Conservation (phyloP, 2,329 filamentous ascomycete genomes). For the Ophiostoma pallidulum region DNA sequence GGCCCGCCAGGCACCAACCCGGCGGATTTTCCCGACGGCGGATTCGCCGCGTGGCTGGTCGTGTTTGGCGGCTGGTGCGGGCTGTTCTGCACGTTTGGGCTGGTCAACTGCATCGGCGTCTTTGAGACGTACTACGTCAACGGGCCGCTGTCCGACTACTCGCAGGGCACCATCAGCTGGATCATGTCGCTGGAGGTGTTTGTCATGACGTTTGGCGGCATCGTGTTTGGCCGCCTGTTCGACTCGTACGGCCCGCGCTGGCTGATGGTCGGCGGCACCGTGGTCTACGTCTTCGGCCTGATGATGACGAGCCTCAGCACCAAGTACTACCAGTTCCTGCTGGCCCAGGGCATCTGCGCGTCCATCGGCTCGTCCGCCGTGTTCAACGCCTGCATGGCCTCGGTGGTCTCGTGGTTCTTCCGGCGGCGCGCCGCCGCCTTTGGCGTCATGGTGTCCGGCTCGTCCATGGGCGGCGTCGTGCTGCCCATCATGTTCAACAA, state of each 20-base stretch:
- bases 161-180: slow-evolving; percentile 44
- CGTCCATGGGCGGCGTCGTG: slow-evolving; percentile 40
- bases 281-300: slow-evolving; percentile 46
- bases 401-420: slow-evolving; percentile 38
- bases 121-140: slow-evolving; percentile 48
- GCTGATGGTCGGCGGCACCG: slow-evolving; percentile 41
- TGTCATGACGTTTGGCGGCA: slow-evolving; percentile 37
- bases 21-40: slow-evolving; percentile 43
- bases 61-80: slow-evolving; percentile 31
- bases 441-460: slow-evolving; percentile 39
- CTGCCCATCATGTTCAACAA: slow-evolving; percentile 51
- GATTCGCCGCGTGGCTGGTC: slow-evolving; percentile 39
- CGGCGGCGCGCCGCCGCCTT: slow-evolving; percentile 37
- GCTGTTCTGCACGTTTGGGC: slow-evolving; percentile 31
- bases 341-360: slow-evolving; percentile 27
- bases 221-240: slow-evolving; percentile 34
- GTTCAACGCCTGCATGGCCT: slow-evolving; percentile 28
- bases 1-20: slow-evolving; percentile 26
- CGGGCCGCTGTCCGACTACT: slow-evolving; percentile 36
- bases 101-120: slow-evolving; percentile 37
- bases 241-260: slow-evolving; percentile 51
- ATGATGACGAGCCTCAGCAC: slow-evolving; percentile 49
- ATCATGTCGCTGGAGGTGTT: slow-evolving; percentile 45
- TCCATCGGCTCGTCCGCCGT: slow-evolving; percentile 27
- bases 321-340: slow-evolving; percentile 32